Conservation (phyloP, 1,139 yeast species). For the Saccharomycopsis hybrid region DNA sequence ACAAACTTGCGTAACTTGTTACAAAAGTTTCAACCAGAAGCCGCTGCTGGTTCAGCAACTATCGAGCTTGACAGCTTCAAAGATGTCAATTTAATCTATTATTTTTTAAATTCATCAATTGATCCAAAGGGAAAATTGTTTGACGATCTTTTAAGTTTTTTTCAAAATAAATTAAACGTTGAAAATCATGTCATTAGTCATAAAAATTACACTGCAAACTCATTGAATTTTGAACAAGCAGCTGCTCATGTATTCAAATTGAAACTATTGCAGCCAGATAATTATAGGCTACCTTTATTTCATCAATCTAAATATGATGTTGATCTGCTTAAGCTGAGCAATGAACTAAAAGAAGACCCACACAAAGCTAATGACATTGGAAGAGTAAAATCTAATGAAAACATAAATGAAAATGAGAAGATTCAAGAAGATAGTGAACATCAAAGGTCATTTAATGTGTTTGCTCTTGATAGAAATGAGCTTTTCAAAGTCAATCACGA, state of each 20-base stretch:
- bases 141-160: slow-evolving; percentile 39
- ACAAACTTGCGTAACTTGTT: slow-evolving; percentile 45
- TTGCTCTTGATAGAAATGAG: neutral
- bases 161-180: slow-evolving; percentile 40
- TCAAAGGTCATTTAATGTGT: neutral
- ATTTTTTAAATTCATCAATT: slow-evolving; percentile 62
- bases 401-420: no score
- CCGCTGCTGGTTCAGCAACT: no score
- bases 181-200: slow-evolving; percentile 68
- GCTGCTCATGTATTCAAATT: slow-evolving; percentile 50
- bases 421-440: no score
- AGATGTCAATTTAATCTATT: slow-evolving; percentile 55
- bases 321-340: no score
- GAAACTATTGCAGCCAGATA: slow-evolving; percentile 45
- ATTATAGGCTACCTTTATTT: slow-evolving; percentile 43
- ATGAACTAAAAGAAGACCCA: slow-evolving; percentile 24
- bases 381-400: no score
- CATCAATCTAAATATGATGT: slow-evolving; percentile 24
- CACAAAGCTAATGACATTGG: no score
- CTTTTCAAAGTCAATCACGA: neutral
- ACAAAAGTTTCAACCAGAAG: no score
- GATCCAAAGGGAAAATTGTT: slow-evolving; percentile 35
- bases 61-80: no score
- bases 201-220: slow-evolving; percentile 52
- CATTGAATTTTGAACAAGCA: slow-evolving; percentile 51